Conservation (phyloP, 441 rosid genomes). For the Oxalis stricta region DNA sequence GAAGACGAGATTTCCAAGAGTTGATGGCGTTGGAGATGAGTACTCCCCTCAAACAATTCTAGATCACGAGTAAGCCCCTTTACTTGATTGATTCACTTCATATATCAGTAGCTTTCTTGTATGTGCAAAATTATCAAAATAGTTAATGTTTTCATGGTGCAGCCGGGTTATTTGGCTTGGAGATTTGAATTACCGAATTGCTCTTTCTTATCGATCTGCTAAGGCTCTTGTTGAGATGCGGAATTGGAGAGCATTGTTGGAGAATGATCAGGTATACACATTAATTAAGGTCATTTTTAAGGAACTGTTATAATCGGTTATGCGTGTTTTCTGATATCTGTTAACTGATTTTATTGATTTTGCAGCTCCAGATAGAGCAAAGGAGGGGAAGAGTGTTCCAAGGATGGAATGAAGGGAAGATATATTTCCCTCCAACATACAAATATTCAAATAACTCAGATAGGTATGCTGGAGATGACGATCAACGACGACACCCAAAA, state of each 20-base stretch:
- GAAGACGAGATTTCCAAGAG: constrained; percentile 90
- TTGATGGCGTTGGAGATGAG: constrained; percentile 44
- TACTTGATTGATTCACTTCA: not conserved
- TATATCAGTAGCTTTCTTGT: too few species aligned
- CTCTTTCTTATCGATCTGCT: constrained; percentile 69
- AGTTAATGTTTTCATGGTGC: constrained; percentile 14
- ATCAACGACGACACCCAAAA: constrained; percentile 71
- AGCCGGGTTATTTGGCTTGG: constrained; percentile 97
- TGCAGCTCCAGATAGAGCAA: constrained; percentile 79
- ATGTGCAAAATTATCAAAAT: constrained; percentile 1
- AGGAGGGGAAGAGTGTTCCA: constrained; percentile 57
- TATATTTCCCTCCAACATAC: constrained; percentile 96
- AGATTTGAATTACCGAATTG: constrained; percentile 89
- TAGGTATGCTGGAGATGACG: constrained; percentile 72
- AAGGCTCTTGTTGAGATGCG: constrained; percentile 98
- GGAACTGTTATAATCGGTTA: too few species aligned
- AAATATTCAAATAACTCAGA: constrained; percentile 94
- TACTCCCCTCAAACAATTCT: constrained; percentile 81
- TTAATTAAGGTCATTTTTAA: too few species aligned
- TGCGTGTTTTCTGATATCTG: too few species aligned
- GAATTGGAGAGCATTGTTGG: constrained; percentile 80
- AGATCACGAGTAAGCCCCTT: constrained; percentile 68
- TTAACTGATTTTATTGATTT: constrained; percentile 7
- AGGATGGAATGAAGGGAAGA: constrained; percentile 92
- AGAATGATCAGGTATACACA: constrained; percentile 96